phyloP scores from a whole-genome alignment of 2,329 filamentous ascomycete genomes.

The Harringtonia lauricola region DNA sequence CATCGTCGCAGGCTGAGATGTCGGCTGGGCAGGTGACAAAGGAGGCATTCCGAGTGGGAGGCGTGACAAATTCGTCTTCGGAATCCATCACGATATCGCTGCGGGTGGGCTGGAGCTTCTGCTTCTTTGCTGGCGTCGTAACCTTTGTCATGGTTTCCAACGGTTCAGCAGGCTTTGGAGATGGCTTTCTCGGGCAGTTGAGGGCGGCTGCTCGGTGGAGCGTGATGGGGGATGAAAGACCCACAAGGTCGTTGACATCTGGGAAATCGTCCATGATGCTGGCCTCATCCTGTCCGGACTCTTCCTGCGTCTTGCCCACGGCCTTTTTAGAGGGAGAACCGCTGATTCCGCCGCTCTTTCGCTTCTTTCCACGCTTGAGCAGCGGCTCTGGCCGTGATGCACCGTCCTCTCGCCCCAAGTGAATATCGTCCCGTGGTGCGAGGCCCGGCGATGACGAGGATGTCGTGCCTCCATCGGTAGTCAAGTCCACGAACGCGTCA shows the following conservation, averaged over 20 bases:
- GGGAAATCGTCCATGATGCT: conserved; percentile 37
- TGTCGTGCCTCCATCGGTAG: conserved; percentile 16
- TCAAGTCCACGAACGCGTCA: conserved; percentile 22
- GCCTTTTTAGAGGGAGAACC: conserved; percentile 1
- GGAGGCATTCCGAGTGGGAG: conserved; percentile 24
- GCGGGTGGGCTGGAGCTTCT: conserved; percentile 10
- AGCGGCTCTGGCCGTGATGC: conserved; percentile 26
- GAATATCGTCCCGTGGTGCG: conserved; percentile 20
- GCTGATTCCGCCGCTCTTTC: conserved; percentile 37
- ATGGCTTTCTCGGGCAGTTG: background rate
- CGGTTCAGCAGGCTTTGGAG: background rate
- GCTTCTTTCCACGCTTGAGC: conserved; percentile 33
- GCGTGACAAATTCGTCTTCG: conserved; percentile 41
- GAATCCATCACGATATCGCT: conserved; percentile 40
- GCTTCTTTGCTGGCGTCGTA: conserved; percentile 9
- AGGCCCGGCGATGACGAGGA: conserved; percentile 5
- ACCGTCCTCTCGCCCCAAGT: conserved; percentile 31
- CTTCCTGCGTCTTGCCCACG: conserved; percentile 12
- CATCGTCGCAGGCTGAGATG: background rate
- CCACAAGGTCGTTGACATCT: conserved; percentile 37
- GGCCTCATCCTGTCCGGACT: conserved; percentile 14
- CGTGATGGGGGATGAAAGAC: conserved; percentile 21
- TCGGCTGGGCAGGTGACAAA: conserved; percentile 14
- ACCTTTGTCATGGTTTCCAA: conserved; percentile 7
- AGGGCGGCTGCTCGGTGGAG: conserved; percentile 1